These are phyloP conservation scores for Zymoseptoria tritici DNA, from an alignment of 2,329 filamentous ascomycete species.

Conservation along the genomic window DNA sequence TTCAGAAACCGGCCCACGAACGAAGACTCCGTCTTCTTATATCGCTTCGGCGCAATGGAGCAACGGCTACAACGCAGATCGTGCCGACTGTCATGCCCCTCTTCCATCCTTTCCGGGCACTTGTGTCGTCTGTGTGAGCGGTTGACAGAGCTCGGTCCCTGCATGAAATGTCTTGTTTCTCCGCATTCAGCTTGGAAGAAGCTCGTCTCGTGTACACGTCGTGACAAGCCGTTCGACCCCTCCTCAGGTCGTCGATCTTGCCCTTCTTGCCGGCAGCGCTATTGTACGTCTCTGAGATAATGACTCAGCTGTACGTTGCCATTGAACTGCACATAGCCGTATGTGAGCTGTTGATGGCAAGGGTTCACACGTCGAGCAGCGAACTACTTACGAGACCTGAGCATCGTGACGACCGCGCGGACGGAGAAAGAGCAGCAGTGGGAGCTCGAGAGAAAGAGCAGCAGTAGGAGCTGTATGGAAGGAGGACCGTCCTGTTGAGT, in stretches of 20 bases:
- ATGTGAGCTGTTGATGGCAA: no score
- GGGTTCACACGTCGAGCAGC: no score
- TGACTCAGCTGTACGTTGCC: no score
- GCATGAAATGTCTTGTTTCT: not conserved
- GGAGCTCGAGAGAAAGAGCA: no score
- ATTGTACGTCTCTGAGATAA: not conserved
- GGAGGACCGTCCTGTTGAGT: no score
- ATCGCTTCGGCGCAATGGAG: not conserved
- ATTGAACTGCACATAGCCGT: no score
- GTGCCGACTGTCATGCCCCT: not conserved
- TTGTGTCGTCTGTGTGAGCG: not conserved
- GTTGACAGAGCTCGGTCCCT: not conserved
- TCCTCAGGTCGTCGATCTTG: not conserved
- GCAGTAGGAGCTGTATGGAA: no score
- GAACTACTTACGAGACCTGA: no score
- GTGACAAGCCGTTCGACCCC: not conserved
- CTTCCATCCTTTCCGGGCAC: not conserved
- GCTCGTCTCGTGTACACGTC: not conserved
- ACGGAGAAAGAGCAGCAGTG: no score
- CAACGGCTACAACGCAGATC: not conserved
- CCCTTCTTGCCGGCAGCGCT: not conserved
- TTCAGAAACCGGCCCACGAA: no score
- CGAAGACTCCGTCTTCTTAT: not conserved
- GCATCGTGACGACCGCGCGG: no score
- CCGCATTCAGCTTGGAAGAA: not conserved